These are phyloP conservation scores for Termitomyces sp. DNA, from an alignment of 768 basidiomycete genomes.

Conservation along the genomic window DNA sequence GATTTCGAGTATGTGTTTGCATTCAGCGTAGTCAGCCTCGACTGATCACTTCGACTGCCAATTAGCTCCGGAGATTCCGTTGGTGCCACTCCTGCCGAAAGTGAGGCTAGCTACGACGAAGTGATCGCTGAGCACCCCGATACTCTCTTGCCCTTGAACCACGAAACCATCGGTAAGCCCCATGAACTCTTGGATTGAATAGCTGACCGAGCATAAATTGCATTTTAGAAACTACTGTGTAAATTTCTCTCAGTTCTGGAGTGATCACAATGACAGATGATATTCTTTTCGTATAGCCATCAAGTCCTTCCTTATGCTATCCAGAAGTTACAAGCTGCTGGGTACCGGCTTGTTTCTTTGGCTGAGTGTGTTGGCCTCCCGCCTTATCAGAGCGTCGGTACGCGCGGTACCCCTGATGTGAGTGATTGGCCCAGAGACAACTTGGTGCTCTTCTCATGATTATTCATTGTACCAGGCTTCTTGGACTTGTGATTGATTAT, in stretches of 20 bases:
- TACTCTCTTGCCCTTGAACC: constrained; percentile 41
- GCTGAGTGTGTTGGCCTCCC: constrained; percentile 38
- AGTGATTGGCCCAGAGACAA: constrained; percentile 10
- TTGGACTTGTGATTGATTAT: constrained; percentile 8
- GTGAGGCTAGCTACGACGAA: constrained; percentile 29
- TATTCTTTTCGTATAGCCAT: constrained; percentile 22
- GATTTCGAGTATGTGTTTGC: constrained; percentile 24
- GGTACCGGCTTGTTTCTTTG: constrained; percentile 41
- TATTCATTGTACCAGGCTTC: constrained; percentile 3
- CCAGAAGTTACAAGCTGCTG: constrained; percentile 32
- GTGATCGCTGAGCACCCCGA: constrained; percentile 28
- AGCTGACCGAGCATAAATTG: background rate
- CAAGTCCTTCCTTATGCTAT: constrained; percentile 39
- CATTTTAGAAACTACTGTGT: constrained; percentile 36
- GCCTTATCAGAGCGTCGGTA: constrained; percentile 34
- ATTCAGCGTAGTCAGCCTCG: background rate
- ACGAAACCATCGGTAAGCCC: constrained; percentile 36
- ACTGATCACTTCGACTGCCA: background rate
- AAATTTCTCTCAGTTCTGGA: constrained; percentile 13
- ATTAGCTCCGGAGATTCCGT: constrained; percentile 38
- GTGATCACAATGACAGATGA: background rate
- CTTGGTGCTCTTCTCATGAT: background rate
- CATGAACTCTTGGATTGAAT: background rate
- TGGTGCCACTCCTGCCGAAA: constrained; percentile 32
- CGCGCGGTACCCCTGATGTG: constrained; percentile 32